Percentiles rank a stretch among this genome's conserved stretches.
Conservation (phyloP, 345 rosid species). For the thale cress (Arabidopsis thaliana) region TAIR10.1 NC_003070.9:5974001-5974500, state of each 20-base stretch:
- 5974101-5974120: slow-evolving; percentile 23
- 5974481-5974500: too few relatives aligned
- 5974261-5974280: too few relatives aligned
- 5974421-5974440: too few relatives aligned
- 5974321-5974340: neutral
- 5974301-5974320: neutral
- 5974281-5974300: neutral
- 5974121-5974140: slow-evolving; percentile 14
- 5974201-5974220: neutral
- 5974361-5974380: too few relatives aligned
- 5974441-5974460: too few relatives aligned
- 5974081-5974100: slow-evolving; percentile 27
- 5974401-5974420: too few relatives aligned
- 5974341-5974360: too few relatives aligned
- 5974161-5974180: neutral
- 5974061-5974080: slow-evolving; percentile 7
- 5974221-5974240: neutral
- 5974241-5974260: too few relatives aligned
- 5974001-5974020: neutral
- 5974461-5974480: too few relatives aligned
- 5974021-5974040: neutral
- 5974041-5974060: neutral
- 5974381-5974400: too few relatives aligned
- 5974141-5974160: slow-evolving; percentile 12
- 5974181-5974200: neutral